These are phyloP conservation scores for Tolypocladium nubicola DNA, from an alignment of 2,329 filamentous ascomycete genomes.

Conservation along the genomic window DNA sequence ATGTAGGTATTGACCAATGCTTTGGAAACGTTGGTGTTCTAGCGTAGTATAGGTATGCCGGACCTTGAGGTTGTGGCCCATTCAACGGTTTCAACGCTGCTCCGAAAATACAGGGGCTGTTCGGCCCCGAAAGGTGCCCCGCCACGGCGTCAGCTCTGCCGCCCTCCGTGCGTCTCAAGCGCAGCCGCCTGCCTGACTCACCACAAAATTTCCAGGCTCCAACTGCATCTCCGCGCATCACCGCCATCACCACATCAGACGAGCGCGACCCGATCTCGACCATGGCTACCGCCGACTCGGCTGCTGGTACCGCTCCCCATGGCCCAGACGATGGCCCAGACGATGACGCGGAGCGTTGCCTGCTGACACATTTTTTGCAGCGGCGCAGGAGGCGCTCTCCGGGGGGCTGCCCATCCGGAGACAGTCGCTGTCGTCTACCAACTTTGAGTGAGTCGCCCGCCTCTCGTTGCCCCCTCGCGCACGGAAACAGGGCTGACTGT, in stretches of 20 bases:
- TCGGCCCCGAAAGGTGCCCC: not conserved
- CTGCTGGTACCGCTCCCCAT: not conserved
- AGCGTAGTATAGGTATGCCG: not conserved
- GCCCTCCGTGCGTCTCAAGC: not conserved
- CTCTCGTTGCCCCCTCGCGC: not conserved
- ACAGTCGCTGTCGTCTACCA: conserved; percentile 6
- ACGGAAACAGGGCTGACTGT: not conserved
- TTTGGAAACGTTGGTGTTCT: too few relatives aligned
- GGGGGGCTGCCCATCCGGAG: not conserved
- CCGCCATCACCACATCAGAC: not conserved
- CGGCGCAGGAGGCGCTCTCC: not conserved
- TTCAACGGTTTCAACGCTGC: not conserved
- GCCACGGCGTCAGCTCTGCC: not conserved
- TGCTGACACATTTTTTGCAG: not conserved
- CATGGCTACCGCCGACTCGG: not conserved
- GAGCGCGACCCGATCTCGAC: not conserved
- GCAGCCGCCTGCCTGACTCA: not conserved
- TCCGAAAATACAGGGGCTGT: not conserved
- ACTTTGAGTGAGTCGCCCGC: conserved; percentile 15
- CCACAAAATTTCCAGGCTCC: not conserved
- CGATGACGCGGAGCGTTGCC: too few relatives aligned
- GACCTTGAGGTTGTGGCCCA: too few relatives aligned
- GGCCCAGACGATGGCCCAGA: not conserved
- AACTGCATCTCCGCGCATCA: not conserved
- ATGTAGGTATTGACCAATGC: too few relatives aligned